These are phyloP conservation scores for Telopea speciosissima DNA, from an alignment of 177 flowering plant species.

Conservation along the genomic window DNA sequence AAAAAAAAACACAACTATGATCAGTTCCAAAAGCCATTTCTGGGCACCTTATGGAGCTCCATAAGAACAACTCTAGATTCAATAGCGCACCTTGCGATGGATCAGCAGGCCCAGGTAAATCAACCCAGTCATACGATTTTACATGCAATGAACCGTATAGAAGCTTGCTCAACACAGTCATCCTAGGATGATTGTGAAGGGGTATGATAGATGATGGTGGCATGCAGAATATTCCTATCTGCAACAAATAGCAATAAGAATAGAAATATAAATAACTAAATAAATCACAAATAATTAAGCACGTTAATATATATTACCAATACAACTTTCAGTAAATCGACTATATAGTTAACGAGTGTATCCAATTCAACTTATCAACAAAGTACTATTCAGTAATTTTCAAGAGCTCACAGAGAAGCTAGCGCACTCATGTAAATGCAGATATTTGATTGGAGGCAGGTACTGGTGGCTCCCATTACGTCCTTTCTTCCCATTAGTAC, in stretches of 20 bases:
- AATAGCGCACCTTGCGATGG: conserved; percentile 44
- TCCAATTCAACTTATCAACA: background rate
- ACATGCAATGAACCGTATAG: conserved; percentile 77
- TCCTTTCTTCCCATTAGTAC: conserved; percentile 37
- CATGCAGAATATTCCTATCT: conserved; percentile 98
- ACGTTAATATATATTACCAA: background rate
- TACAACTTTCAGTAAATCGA: conserved; percentile 3
- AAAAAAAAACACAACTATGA: background rate
- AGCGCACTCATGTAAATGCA: conserved; percentile 82
- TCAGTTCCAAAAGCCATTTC: background rate
- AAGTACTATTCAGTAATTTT: background rate
- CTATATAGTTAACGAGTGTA: background rate
- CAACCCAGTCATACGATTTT: conserved; percentile 86
- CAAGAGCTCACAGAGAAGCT: conserved; percentile 72
- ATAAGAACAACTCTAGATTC: background rate
- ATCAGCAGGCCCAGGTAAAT: conserved; percentile 49
- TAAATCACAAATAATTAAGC: background rate
- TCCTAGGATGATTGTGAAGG: conserved; percentile 96
- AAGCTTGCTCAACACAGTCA: conserved; percentile 99
- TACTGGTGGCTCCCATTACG: conserved; percentile 41
- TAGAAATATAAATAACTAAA: background rate
- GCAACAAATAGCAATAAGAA: conserved; percentile 17
- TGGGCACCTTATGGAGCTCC: background rate
- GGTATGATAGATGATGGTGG: conserved; percentile 94
- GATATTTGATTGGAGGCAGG: conserved; percentile 63